Conservation (phyloP, 2,329 filamentous ascomycete species). For the Talaromyces pinophilus region DNA sequence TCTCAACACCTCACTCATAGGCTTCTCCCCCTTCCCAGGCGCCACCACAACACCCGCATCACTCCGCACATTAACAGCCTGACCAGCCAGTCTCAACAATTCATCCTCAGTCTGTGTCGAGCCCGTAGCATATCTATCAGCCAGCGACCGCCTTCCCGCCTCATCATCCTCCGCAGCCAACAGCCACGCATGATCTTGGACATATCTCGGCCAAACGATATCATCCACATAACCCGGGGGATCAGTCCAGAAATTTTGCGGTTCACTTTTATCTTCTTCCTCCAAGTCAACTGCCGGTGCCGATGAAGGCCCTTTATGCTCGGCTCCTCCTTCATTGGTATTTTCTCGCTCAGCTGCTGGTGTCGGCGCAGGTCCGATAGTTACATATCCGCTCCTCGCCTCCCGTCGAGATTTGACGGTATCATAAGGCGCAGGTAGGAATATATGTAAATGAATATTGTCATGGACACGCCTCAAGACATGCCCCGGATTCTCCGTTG, state of each 20-base stretch:
- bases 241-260: conserved; percentile 88
- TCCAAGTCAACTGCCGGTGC: conserved; percentile 31
- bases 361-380: conserved; percentile 43
- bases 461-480: conserved; percentile 34
- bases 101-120: conserved; percentile 41
- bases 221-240: conserved; percentile 91
- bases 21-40: conserved; percentile 55
- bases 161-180: conserved; percentile 69
- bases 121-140: conserved; percentile 1
- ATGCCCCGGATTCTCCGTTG: conserved; percentile 28
- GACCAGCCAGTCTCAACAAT: conserved; percentile 34
- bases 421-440: conserved; percentile 69
- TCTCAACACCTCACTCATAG: conserved; percentile 63
- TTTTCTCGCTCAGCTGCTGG: conserved; percentile 23
- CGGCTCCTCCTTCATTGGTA: neutral
- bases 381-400: conserved; percentile 50
- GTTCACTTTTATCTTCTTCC: conserved; percentile 33
- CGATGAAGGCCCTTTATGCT: neutral
- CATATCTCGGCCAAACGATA: conserved; percentile 96
- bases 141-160: conserved; percentile 28
- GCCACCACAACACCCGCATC: conserved; percentile 48
- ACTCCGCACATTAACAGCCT: conserved; percentile 47
- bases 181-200: conserved; percentile 75
- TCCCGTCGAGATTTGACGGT: conserved; percentile 44
- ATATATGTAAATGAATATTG: conserved; percentile 71